Conservation (phyloP, 2,329 filamentous ascomycete genomes). For the Myotisia sp. region DNA sequence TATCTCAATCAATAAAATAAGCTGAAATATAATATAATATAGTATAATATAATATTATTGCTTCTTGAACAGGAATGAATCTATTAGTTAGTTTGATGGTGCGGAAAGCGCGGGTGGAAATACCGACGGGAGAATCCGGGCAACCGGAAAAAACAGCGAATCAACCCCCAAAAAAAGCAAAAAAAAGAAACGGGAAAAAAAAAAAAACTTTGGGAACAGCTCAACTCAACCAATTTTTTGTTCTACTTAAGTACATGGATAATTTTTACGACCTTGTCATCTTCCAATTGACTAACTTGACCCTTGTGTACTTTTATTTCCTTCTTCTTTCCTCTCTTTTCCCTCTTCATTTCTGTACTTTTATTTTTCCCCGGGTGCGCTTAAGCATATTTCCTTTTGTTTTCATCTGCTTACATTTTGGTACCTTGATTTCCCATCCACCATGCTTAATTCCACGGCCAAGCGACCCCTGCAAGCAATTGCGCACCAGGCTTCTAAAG, state of each 20-base stretch:
- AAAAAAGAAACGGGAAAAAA: not conserved
- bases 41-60: no score
- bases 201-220: not conserved
- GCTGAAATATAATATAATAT: no score
- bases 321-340: not conserved
- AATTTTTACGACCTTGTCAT: not conserved
- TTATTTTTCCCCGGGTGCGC: no score
- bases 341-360: conserved; percentile 3
- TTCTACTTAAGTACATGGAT: not conserved
- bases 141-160: no score
- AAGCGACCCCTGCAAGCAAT: not conserved
- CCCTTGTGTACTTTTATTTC: conserved; percentile 4
- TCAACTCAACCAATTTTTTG: not conserved
- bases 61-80: no score
- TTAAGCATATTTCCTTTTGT: conserved; percentile 1
- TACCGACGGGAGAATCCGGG: conserved; percentile 3
- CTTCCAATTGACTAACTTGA: not conserved
- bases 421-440: conserved; percentile 1
- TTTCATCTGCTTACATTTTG: not conserved
- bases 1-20: no score
- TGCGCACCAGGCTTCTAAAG: not conserved
- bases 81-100: no score
- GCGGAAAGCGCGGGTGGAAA: not conserved
- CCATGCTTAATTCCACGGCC: conserved; percentile 7
- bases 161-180: not conserved